Percentiles rank a stretch among this genome's conserved stretches.
Evolutionary conservation across 148 eudicot species (phyloP).

Genomic region (Polygonum maritimum): DNA sequence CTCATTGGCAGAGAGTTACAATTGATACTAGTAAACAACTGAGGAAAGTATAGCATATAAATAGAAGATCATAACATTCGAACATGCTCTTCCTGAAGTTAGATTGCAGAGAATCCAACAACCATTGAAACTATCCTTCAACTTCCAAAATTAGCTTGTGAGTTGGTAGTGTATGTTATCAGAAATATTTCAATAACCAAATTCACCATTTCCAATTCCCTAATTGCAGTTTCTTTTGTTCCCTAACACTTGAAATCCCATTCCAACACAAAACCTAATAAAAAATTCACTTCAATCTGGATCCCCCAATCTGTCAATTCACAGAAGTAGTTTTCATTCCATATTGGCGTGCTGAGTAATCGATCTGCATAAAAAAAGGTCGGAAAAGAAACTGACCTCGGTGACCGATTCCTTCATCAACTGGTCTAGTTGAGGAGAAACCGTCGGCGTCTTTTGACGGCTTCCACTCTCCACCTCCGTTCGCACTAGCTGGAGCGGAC

Average conservation of each 20-base stretch:
- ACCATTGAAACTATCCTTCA: too few species aligned
- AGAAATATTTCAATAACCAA: neutral
- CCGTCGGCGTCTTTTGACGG: neutral
- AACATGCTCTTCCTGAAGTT: neutral
- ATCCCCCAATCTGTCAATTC: neutral
- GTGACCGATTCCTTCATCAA: slow-evolving; percentile 12
- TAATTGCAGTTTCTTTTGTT: neutral
- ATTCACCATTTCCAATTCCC: neutral
- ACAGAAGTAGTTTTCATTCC: neutral
- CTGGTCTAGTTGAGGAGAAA: slow-evolving; percentile 8
- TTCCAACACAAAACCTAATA: neutral
- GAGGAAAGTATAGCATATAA: too few species aligned
- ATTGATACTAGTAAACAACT: too few species aligned
- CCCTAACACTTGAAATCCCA: neutral
- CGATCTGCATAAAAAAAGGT: neutral
- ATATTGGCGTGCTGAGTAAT: neutral
- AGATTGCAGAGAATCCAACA: neutral
- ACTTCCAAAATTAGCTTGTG: too few species aligned
- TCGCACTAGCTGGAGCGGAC: neutral
- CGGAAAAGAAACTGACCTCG: slow-evolving; percentile 3
- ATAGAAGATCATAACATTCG: neutral
- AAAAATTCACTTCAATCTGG: neutral
- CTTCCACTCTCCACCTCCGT: slow-evolving; percentile 1
- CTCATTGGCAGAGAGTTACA: too few species aligned
- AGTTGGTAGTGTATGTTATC: neutral